Conservation (phyloP, 2,329 filamentous ascomycete genomes). For the Stachybotrys chartarum region DNA sequence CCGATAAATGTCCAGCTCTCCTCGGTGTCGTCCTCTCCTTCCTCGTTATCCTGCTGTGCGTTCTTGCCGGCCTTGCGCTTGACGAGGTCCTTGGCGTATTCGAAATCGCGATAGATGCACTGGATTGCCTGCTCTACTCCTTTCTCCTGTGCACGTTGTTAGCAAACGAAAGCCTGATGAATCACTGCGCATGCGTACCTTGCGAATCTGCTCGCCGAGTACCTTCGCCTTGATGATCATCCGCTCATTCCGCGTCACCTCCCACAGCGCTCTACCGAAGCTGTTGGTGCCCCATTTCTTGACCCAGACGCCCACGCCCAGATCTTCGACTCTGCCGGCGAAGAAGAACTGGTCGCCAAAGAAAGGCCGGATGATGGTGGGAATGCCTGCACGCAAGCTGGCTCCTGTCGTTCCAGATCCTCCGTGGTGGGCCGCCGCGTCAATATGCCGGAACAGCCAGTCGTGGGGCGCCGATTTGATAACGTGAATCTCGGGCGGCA, state of each 20-base stretch:
- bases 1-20: constrained; percentile 92
- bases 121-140: constrained; percentile 89
- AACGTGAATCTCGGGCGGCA: constrained; percentile 73
- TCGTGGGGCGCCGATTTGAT: constrained; percentile 92
- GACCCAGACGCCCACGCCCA: constrained; percentile 85
- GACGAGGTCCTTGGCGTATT: constrained; percentile 82
- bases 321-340: constrained; percentile 78
- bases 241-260: constrained; percentile 79
- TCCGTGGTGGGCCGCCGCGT: constrained; percentile 90
- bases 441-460: constrained; percentile 91
- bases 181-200: constrained; percentile 44
- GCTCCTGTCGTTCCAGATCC: constrained; percentile 93
- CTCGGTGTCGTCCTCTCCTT: constrained; percentile 54
- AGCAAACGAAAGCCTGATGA: constrained; percentile 7
- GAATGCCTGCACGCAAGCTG: constrained; percentile 81
- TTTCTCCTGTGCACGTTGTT: constrained; percentile 56
- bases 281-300: constrained; percentile 83
- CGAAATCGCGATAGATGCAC: constrained; percentile 87
- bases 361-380: constrained; percentile 92
- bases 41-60: constrained; percentile 27
- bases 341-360: constrained; percentile 99
- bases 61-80: constrained; percentile 55
- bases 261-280: constrained; percentile 83
- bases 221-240: constrained; percentile 84
- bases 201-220: constrained; percentile 80